Percentiles rank a stretch among this genome's conserved stretches.
Conservation (phyloP, 257 asterid genomes). For the Salvia rosmarinus region DNA sequence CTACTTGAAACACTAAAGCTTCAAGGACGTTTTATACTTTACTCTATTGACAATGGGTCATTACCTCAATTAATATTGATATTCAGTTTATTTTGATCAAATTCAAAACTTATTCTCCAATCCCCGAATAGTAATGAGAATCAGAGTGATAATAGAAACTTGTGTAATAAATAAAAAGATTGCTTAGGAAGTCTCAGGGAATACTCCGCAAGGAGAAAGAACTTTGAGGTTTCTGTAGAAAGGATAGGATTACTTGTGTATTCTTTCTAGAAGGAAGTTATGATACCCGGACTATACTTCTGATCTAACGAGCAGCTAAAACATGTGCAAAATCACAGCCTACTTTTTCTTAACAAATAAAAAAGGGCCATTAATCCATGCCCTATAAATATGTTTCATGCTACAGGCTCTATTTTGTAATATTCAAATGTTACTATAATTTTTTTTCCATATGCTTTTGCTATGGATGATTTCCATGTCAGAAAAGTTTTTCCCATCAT, state of each 20-base stretch:
- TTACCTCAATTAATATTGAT: neutral
- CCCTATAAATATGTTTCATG: neutral
- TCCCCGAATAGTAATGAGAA: neutral
- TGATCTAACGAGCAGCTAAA: neutral
- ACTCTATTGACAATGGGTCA: neutral
- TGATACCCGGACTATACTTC: neutral
- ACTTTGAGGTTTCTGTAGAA: constrained; percentile 13
- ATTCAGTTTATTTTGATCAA: neutral
- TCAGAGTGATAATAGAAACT: neutral
- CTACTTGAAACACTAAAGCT: neutral
- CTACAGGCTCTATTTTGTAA: neutral
- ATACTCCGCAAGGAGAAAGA: constrained; percentile 1
- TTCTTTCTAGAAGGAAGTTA: neutral
- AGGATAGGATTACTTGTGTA: neutral
- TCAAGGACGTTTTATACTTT: neutral
- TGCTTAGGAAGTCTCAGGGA: constrained; percentile 5
- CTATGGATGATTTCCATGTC: constrained; percentile 28
- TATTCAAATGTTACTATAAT: neutral
- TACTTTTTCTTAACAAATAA: constrained; percentile 6
- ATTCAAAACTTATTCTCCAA: neutral
- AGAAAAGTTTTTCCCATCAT: neutral
- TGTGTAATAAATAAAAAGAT: neutral
- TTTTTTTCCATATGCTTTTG: constrained; percentile 11
- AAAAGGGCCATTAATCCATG: constrained; percentile 1
- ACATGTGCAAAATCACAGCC: neutral